Percentiles rank a stretch among this genome's conserved stretches.
Evolutionary conservation across 768 basidiomycete genomes (phyloP).

Genomic region (Trametes cubensis): DNA sequence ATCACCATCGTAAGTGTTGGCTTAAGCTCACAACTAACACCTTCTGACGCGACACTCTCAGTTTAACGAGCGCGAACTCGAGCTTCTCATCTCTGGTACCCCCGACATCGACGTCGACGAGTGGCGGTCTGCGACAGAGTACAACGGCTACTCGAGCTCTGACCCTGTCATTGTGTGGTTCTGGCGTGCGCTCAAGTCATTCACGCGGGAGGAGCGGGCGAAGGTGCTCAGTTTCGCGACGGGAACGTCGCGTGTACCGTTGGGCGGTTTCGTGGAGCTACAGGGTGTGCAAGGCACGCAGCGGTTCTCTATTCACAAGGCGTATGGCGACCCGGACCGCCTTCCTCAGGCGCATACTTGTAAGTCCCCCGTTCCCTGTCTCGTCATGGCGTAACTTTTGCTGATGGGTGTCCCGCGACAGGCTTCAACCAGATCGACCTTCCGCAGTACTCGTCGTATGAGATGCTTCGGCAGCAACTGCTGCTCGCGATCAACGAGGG

Average conservation of each 20-base stretch:
- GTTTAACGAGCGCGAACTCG: slow-evolving; percentile 95
- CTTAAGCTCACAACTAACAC: slow-evolving; percentile 25
- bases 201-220: slow-evolving; percentile 94
- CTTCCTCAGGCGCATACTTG: slow-evolving; percentile 91
- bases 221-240: slow-evolving; percentile 98
- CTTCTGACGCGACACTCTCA: slow-evolving; percentile 33
- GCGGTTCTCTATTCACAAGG: slow-evolving; percentile 93
- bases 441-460: slow-evolving; percentile 93
- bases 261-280: slow-evolving; percentile 93
- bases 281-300: slow-evolving; percentile 94
- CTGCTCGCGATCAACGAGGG: slow-evolving; percentile 94
- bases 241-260: slow-evolving; percentile 87
- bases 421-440: slow-evolving; percentile 96
- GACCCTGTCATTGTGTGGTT: slow-evolving; percentile 99
- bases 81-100: slow-evolving; percentile 92
- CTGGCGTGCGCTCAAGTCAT: slow-evolving; percentile 98
- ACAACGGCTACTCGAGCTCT: slow-evolving; percentile 82
- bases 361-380: slow-evolving; percentile 41
- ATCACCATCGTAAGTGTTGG: slow-evolving; percentile 78
- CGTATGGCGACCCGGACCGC: slow-evolving; percentile 83
- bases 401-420: slow-evolving; percentile 35
- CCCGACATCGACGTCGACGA: slow-evolving; percentile 99
- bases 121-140: slow-evolving; percentile 91
- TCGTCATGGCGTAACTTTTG: slow-evolving; percentile 3
- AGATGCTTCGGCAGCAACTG: slow-evolving; percentile 90